phyloP scores from a whole-genome alignment of 2,329 filamentous ascomycete genomes.

The Colletotrichum tabaci region DNA sequence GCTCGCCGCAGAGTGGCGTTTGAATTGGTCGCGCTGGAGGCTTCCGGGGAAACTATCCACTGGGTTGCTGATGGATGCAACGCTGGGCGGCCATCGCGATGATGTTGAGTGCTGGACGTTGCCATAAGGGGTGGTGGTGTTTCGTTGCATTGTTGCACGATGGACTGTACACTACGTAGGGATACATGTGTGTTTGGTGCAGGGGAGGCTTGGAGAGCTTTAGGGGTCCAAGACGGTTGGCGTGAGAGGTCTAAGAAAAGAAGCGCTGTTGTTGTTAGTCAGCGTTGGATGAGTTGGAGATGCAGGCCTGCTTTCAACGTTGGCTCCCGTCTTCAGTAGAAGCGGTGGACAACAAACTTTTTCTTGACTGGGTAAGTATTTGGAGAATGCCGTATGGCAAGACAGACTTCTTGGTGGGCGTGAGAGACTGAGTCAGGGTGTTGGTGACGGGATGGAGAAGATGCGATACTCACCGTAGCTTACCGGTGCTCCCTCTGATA shows the following conservation, averaged over 20 bases:
- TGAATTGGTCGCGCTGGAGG: conserved; percentile 21
- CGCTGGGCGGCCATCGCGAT: conserved; percentile 18
- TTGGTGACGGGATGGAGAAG: background rate
- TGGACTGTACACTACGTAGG: background rate
- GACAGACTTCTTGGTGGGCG: background rate
- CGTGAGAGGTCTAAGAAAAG: conserved; percentile 39
- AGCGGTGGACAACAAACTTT: background rate
- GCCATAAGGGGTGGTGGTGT: background rate
- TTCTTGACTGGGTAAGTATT: background rate
- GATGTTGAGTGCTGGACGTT: conserved; percentile 5
- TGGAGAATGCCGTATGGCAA: background rate
- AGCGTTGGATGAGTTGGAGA: background rate
- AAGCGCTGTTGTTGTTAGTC: conserved; percentile 9
- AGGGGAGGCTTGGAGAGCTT: conserved; percentile 31
- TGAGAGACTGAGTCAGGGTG: background rate
- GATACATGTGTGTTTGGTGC: background rate
- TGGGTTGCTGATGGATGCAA: conserved; percentile 17
- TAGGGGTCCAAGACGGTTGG: conserved; percentile 34
- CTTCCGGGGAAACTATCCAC: background rate
- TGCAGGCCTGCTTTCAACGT: background rate
- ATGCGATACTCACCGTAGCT: background rate
- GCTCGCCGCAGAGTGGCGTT: too few relatives aligned
- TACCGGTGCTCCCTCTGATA: background rate
- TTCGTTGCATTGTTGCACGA: conserved; percentile 12
- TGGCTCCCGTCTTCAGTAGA: background rate